Evolutionary conservation across 441 rosid species (phyloP).

Genomic region (Breynia disticha): DNA sequence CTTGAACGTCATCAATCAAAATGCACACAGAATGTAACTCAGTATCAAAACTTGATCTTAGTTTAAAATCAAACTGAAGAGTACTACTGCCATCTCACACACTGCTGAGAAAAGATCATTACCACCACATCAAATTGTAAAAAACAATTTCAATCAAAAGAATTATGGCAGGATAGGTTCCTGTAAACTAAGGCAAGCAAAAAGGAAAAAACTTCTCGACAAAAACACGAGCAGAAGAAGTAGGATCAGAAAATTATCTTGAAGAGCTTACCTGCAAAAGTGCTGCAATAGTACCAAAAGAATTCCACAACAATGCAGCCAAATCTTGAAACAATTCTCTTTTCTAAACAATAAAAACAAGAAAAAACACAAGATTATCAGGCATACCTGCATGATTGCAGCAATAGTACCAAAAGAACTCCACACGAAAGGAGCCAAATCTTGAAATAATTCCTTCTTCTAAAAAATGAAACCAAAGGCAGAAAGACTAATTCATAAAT

Average conservation of each 20-base stretch:
- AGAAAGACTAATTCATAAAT: background rate
- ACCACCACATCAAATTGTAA: too few species aligned
- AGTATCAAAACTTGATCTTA: too few species aligned
- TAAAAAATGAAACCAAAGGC: conserved; percentile 21
- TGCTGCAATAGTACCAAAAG: conserved; percentile 68
- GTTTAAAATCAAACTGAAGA: too few species aligned
- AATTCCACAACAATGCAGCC: conserved; percentile 82
- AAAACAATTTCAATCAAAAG: too few species aligned
- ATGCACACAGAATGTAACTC: background rate
- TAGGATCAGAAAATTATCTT: conserved; percentile 1
- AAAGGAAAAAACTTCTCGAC: background rate
- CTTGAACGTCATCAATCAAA: background rate
- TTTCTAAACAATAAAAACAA: conserved; percentile 41
- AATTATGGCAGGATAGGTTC: background rate
- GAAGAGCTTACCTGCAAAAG: conserved; percentile 64
- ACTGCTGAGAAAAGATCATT: too few species aligned
- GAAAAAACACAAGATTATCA: conserved; percentile 27
- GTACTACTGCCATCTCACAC: too few species aligned
- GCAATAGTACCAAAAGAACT: conserved; percentile 75
- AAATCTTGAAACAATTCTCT: conserved; percentile 84
- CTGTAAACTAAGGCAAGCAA: background rate
- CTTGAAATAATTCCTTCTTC: conserved; percentile 87
- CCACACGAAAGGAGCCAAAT: conserved; percentile 85
- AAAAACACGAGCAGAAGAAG: background rate
- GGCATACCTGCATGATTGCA: conserved; percentile 80